Percentiles rank a stretch among this genome's conserved stretches.
These are phyloP conservation scores for Croton setiger DNA, from an alignment of 441 rosid genomes.

Conservation along the genomic window DNA sequence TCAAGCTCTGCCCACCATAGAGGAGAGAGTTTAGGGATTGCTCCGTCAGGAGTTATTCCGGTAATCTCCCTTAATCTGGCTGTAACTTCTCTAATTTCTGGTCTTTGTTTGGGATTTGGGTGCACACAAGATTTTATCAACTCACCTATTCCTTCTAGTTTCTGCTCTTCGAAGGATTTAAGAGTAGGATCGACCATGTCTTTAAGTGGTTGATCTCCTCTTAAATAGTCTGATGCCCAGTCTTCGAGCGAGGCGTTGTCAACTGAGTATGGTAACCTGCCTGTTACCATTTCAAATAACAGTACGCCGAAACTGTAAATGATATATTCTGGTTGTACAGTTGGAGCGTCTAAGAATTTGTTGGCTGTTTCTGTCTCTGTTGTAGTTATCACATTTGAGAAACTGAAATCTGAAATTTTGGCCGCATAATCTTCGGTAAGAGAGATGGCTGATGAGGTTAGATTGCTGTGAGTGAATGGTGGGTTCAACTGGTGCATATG, in stretches of 20 bases:
- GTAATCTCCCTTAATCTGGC: slow-evolving; percentile 65
- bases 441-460: slow-evolving; percentile 61
- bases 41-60: slow-evolving; percentile 57
- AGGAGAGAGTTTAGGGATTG: slow-evolving; percentile 67
- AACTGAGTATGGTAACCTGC: slow-evolving; percentile 52
- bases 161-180: slow-evolving; percentile 45
- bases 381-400: slow-evolving; percentile 39
- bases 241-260: slow-evolving; percentile 38
- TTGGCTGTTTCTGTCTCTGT: slow-evolving; percentile 37
- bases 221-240: slow-evolving; percentile 46
- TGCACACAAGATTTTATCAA: slow-evolving; percentile 62
- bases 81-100: slow-evolving; percentile 49
- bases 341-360: slow-evolving; percentile 28
- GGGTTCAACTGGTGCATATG: slow-evolving; percentile 85
- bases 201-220: slow-evolving; percentile 32
- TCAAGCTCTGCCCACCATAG: slow-evolving; percentile 98
- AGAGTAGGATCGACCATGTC: slow-evolving; percentile 68
- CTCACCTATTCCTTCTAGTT: slow-evolving; percentile 41
- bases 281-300: slow-evolving; percentile 66
- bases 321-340: slow-evolving; percentile 39
- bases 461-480: slow-evolving; percentile 47
- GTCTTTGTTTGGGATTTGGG: slow-evolving; percentile 54
- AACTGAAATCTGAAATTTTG: slow-evolving; percentile 72
- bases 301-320: slow-evolving; percentile 62
- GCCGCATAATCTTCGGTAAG: slow-evolving; percentile 88